Base-by-base conservation (phyloP, 805 yeast genomes). In the Phaffomyces opuntiae region DNA sequence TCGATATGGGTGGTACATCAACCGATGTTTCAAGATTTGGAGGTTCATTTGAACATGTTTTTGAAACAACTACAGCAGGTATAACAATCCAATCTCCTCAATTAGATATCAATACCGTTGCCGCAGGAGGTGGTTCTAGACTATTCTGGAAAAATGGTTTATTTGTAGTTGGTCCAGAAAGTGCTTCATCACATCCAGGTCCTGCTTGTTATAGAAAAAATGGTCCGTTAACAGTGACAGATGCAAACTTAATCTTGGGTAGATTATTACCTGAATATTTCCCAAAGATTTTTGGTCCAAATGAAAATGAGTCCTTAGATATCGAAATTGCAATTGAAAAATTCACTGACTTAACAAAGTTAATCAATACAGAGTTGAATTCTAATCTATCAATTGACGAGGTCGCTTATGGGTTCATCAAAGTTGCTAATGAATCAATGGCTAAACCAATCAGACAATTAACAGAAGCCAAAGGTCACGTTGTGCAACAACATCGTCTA, bases 1-100 rank as follows among this genome's bases (percentile, higher is more conserved):
- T 87, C 53, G 96, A 87, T 63, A 85, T 87, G 90, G 96, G 96
- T 42, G 96, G 96, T 41, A 87, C 96, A 1, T 83, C 91, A 1
- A 87, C 95, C 1, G 95, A 87, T 65, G 90, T 85, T 5, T 80
- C 88, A 6, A 70, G 95, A 50, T 87, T 68, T 57, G 81, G 80
- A 39, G 91, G 91, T 2, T 72, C 75, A 39, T 73, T 79, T 31
- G 90, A 84, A 49, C 91, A 84, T 60, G 85, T 85, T 14, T 85
- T 87, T 60, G 95, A 87, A 61, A 83, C 90, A 4, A 76, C 83
- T 3, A 84, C 89, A 12, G 95, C 95, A 3, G 91, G 91, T 21
- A 80, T 87, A 40, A 81, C 85, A 3, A 82, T 87, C 43, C 93
- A 84, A 54, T 80, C 93, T 12, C 95, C 95, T 3, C 96, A 87